Conservation (phyloP, 768 basidiomycete genomes). For the Boletus subparvulus region DNA sequence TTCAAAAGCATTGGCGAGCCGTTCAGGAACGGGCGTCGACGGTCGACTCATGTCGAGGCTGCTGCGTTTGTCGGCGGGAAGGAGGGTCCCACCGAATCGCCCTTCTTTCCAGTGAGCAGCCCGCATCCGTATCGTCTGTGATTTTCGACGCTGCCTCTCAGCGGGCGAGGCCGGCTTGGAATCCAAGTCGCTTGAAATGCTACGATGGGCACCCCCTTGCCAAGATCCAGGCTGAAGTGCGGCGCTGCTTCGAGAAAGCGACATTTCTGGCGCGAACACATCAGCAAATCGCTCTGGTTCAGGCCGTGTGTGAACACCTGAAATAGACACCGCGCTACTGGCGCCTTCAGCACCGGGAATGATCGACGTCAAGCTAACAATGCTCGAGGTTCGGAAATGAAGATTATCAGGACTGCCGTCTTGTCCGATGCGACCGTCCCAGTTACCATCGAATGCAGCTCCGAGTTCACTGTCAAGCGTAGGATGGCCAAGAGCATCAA, state of each 20-base stretch:
- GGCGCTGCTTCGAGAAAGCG: conserved; percentile 8
- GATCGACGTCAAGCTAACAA: conserved; percentile 49
- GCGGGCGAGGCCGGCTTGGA: conserved; percentile 16
- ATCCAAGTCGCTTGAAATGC: conserved; percentile 28
- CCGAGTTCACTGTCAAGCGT: conserved; percentile 62
- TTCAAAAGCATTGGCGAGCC: conserved; percentile 45
- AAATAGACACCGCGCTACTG: not conserved
- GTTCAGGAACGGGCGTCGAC: conserved; percentile 38
- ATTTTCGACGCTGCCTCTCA: conserved; percentile 37
- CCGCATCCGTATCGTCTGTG: conserved; percentile 55
- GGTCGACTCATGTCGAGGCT: conserved; percentile 24
- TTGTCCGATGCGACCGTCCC: conserved; percentile 11
- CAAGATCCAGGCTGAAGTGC: conserved; percentile 9
- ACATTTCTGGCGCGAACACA: not conserved
- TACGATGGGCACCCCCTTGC: conserved; percentile 7
- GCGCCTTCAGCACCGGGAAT: conserved; percentile 27
- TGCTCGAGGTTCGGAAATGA: conserved; percentile 54
- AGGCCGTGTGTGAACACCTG: not conserved
- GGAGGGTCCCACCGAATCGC: conserved; percentile 44
- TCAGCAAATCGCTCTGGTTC: conserved; percentile 3
- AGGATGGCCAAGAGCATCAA: conserved; percentile 19
- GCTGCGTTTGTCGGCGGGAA: conserved; percentile 16
- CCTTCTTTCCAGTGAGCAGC: conserved; percentile 61
- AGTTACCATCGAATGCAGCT: conserved; percentile 40
- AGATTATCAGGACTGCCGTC: conserved; percentile 34